phyloP scores from a whole-genome alignment of 306 rosid species.

The Gastrolobium villosum region DNA sequence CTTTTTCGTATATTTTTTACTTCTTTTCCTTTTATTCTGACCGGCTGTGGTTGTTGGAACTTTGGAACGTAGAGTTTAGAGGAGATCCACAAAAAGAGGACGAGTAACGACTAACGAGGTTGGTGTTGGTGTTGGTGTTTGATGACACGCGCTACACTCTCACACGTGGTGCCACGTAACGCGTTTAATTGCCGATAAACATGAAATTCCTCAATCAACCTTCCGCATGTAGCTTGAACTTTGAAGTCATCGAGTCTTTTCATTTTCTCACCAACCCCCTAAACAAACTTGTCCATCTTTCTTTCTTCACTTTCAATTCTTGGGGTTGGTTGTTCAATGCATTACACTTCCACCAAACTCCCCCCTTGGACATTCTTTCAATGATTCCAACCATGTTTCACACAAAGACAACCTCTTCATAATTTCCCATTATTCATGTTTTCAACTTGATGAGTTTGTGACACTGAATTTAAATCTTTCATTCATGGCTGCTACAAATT shows the following conservation, averaged over 20 bases:
- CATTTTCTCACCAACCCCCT: slow-evolving; percentile 22
- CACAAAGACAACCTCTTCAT: slow-evolving; percentile 35
- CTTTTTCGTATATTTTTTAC: too few species aligned
- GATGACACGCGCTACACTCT: slow-evolving; percentile 14
- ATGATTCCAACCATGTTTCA: slow-evolving; percentile 21
- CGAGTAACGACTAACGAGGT: too few species aligned
- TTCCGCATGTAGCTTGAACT: not conserved
- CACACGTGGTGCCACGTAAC: slow-evolving; percentile 24
- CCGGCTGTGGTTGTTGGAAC: too few species aligned
- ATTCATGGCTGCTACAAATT: slow-evolving; percentile 56
- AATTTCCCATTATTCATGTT: not conserved
- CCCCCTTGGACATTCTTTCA: not conserved
- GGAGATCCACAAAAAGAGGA: too few species aligned
- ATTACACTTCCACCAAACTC: slow-evolving; percentile 40
- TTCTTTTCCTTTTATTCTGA: too few species aligned
- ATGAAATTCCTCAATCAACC: not conserved
- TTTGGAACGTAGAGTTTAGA: too few species aligned
- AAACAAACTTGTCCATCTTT: not conserved
- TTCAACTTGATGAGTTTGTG: slow-evolving; percentile 14
- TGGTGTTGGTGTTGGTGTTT: not conserved
- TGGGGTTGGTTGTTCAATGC: slow-evolving; percentile 34
- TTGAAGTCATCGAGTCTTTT: not conserved
- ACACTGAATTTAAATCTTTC: not conserved
- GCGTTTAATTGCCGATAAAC: not conserved
- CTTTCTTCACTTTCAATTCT: slow-evolving; percentile 40